Evolutionary conservation across 768 basidiomycete genomes (phyloP).

Genomic region (Xerocomellus amylosporus): DNA sequence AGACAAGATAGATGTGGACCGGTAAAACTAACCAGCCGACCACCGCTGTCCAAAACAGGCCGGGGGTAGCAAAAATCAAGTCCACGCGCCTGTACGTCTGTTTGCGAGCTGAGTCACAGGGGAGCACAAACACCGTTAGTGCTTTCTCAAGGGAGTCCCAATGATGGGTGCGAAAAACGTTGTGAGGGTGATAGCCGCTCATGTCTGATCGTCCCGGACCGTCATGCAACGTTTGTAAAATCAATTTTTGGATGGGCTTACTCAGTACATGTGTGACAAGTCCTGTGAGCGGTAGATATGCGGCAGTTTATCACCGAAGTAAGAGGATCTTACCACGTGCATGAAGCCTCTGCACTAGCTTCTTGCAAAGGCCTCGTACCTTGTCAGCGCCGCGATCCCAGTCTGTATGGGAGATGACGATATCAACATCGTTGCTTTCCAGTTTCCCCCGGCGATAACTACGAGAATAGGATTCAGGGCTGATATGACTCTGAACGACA

Average conservation of each 20-base stretch:
- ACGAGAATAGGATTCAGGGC: neutral
- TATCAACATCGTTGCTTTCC: slow-evolving; percentile 83
- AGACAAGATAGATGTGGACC: neutral
- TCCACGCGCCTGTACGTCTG: slow-evolving; percentile 71
- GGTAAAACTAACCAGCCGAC: slow-evolving; percentile 69
- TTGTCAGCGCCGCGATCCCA: slow-evolving; percentile 39
- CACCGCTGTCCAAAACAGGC: slow-evolving; percentile 84
- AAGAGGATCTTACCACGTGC: slow-evolving; percentile 46
- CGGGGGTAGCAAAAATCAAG: slow-evolving; percentile 73
- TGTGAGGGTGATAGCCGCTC: slow-evolving; percentile 56
- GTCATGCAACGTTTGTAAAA: slow-evolving; percentile 11
- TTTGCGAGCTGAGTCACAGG: slow-evolving; percentile 34
- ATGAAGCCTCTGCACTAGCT: slow-evolving; percentile 55
- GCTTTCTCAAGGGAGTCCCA: slow-evolving; percentile 85
- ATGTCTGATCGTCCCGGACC: slow-evolving; percentile 41
- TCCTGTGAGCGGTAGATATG: slow-evolving; percentile 37
- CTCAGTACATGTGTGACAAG: slow-evolving; percentile 84
- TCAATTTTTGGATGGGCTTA: slow-evolving; percentile 35
- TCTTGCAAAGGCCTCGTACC: slow-evolving; percentile 62
- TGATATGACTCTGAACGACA: neutral
- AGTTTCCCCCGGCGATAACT: slow-evolving; percentile 86
- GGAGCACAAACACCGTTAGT: slow-evolving; percentile 74
- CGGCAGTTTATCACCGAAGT: neutral
- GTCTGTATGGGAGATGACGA: slow-evolving; percentile 77
- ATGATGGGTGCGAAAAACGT: slow-evolving; percentile 53